Percentiles rank a stretch among this genome's conserved stretches.
Evolutionary conservation across 257 asterid genomes (phyloP).

Genomic region (Solanum corneliomulleri): DNA sequence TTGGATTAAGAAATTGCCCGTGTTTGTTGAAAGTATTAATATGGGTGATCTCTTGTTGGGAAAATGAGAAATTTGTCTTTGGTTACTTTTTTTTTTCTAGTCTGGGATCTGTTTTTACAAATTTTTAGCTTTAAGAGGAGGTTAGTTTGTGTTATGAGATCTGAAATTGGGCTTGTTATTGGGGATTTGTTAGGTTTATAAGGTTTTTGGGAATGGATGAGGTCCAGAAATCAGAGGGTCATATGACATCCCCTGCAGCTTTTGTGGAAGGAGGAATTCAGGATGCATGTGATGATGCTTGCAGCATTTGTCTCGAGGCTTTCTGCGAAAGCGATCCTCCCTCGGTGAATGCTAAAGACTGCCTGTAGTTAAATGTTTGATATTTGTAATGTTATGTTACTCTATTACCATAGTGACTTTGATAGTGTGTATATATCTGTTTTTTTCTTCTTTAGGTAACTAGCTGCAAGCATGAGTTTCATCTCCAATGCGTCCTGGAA

Average conservation of each 20-base stretch:
- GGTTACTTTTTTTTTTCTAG: neutral
- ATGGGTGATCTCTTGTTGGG: neutral
- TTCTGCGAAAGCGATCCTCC: constrained; percentile 75
- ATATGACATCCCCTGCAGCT: constrained; percentile 74
- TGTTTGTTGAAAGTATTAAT: neutral
- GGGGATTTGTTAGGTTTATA: neutral
- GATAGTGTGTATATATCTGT: neutral
- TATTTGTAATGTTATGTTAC: neutral
- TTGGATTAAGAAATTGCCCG: neutral
- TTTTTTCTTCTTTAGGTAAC: constrained; percentile 38
- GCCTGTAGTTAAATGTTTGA: neutral
- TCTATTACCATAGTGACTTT: neutral
- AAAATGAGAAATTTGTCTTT: neutral
- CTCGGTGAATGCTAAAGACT: constrained; percentile 31
- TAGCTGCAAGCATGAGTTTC: constrained; percentile 81
- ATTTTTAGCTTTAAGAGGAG: neutral
- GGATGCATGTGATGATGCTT: constrained; percentile 87
- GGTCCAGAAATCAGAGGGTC: constrained; percentile 39
- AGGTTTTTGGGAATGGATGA: constrained; percentile 47
- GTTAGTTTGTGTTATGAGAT: neutral
- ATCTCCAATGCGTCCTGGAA: constrained; percentile 90
- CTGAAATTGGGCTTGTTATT: neutral
- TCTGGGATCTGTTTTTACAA: neutral
- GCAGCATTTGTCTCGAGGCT: constrained; percentile 94
- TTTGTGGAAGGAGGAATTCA: constrained; percentile 96